A percentile compares a stretch with the other conserved stretches of the same genome.
Conservation (phyloP, 768 basidiomycete species). For the Lactifluus subvellereus region DNA sequence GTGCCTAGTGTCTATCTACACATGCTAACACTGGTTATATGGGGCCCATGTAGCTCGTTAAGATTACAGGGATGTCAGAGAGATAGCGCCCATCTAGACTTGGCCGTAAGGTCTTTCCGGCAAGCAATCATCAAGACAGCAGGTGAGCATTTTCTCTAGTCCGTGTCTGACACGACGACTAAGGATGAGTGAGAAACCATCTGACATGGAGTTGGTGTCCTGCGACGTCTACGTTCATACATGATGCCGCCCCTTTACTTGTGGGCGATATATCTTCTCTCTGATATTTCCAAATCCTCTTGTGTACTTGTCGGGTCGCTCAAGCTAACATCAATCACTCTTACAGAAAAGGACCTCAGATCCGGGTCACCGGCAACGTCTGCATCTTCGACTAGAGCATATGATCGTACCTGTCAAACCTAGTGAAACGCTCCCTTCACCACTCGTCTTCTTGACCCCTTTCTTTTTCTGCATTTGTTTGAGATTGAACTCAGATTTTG, state of each 20-base stretch:
- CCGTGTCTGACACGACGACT: not conserved
- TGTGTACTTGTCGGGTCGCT: not conserved
- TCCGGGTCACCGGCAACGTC: not conserved
- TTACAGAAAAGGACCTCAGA: constrained; percentile 6
- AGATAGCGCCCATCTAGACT: not conserved
- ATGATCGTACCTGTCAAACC: not conserved
- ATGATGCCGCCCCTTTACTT: constrained; percentile 7
- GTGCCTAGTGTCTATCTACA: constrained; percentile 6
- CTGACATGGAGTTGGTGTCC: constrained; percentile 20
- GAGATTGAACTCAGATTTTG: not conserved
- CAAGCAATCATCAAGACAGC: not conserved
- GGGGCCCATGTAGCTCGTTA: no score
- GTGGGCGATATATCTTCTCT: constrained; percentile 18
- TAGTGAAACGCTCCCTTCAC: not conserved
- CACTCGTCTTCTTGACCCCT: not conserved
- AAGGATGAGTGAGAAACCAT: constrained; percentile 8
- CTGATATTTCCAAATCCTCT: constrained; percentile 1
- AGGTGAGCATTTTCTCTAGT: constrained; percentile 7
- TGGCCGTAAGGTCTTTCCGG: no score
- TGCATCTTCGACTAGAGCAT: not conserved
- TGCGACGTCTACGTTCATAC: constrained; percentile 10
- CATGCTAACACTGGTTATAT: not conserved
- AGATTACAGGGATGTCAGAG: not conserved
- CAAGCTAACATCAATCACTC: not conserved
- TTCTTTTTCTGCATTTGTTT: constrained; percentile 1